Conservation (phyloP, 2,329 filamentous ascomycete species). For the Aureobasidium subglaciale region DNA sequence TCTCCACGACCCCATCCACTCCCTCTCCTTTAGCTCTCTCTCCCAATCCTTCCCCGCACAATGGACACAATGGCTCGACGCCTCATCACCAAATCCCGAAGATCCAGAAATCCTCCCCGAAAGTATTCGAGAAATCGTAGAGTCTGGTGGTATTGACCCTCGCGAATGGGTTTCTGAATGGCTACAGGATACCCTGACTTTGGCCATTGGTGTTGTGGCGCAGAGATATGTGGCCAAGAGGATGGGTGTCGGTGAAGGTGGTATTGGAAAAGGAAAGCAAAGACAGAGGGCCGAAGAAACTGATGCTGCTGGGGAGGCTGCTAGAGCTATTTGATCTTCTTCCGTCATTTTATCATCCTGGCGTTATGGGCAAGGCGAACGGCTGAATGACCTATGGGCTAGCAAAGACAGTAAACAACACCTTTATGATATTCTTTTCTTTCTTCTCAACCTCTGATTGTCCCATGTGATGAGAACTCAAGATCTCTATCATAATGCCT, state of each 20-base stretch:
- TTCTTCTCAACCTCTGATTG: no score
- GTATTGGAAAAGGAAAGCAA: conserved; percentile 51
- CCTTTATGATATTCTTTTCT: no score
- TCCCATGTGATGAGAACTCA: no score
- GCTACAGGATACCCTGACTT: conserved; percentile 77
- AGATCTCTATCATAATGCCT: no score
- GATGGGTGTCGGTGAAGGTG: conserved; percentile 92
- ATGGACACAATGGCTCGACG: conserved; percentile 90
- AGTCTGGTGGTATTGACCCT: conserved; percentile 70
- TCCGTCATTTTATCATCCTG: neutral
- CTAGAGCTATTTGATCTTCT: conserved; percentile 48
- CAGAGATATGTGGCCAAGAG: conserved; percentile 90
- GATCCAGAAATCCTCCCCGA: conserved; percentile 57
- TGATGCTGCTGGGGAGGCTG: conserved; percentile 52
- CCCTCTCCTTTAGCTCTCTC: conserved; percentile 75
- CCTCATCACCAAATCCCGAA: conserved; percentile 43
- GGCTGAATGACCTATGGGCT: no score
- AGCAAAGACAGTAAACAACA: no score
- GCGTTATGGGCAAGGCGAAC: no score
- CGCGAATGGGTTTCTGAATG: conserved; percentile 97
- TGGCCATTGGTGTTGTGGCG: conserved; percentile 78
- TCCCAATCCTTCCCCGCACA: conserved; percentile 76
- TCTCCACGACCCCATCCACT: conserved; percentile 81
- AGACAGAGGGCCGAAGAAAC: conserved; percentile 49
- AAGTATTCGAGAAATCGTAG: conserved; percentile 79